A percentile compares a stretch with the other conserved stretches of the same genome.
phyloP scores from a whole-genome alignment of 495 filamentous ascomycete species.

The Chlorociboria aeruginascens region DNA sequence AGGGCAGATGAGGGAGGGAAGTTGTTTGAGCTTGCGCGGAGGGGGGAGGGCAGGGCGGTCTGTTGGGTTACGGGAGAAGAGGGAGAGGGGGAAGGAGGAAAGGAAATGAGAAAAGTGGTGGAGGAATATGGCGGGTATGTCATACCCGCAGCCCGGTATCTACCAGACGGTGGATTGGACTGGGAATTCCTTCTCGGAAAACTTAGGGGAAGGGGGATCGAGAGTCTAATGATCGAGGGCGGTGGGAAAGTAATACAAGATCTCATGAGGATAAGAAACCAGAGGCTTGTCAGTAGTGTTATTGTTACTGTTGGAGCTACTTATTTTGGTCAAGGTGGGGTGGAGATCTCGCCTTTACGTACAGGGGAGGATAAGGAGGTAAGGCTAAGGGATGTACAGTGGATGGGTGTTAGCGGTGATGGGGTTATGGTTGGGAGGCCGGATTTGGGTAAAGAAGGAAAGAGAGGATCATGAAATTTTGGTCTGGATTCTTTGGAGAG shows the following conservation, averaged over 20 bases:
- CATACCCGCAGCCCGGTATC: background rate
- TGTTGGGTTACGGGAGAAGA: conserved; percentile 40
- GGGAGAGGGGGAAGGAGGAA: background rate
- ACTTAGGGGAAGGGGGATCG: conserved; percentile 26
- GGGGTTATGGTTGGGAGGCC: too few relatives aligned
- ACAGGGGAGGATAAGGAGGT: too few relatives aligned
- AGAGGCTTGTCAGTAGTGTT: conserved; percentile 55
- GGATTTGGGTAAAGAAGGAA: too few relatives aligned
- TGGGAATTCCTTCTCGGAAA: conserved; percentile 10
- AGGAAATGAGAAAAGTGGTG: conserved; percentile 1
- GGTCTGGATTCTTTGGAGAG: too few relatives aligned
- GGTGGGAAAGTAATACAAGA: conserved; percentile 69
- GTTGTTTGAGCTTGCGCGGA: conserved; percentile 49
- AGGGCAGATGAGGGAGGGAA: conserved; percentile 25
- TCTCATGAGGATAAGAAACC: conserved; percentile 48
- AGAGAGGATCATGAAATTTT: too few relatives aligned
- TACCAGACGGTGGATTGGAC: conserved; percentile 3
- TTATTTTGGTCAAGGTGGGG: conserved; percentile 70
- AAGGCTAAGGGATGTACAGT: too few relatives aligned
- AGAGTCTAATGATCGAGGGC: conserved; percentile 82
- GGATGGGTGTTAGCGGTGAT: too few relatives aligned
- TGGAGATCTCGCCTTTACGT: conserved; percentile 43
- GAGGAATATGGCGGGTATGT: conserved; percentile 6
- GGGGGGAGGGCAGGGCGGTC: conserved; percentile 59
- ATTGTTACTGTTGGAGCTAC: conserved; percentile 78